Conservation (phyloP, 495 filamentous ascomycete genomes). For the Aspergillus cavernicola region DNA sequence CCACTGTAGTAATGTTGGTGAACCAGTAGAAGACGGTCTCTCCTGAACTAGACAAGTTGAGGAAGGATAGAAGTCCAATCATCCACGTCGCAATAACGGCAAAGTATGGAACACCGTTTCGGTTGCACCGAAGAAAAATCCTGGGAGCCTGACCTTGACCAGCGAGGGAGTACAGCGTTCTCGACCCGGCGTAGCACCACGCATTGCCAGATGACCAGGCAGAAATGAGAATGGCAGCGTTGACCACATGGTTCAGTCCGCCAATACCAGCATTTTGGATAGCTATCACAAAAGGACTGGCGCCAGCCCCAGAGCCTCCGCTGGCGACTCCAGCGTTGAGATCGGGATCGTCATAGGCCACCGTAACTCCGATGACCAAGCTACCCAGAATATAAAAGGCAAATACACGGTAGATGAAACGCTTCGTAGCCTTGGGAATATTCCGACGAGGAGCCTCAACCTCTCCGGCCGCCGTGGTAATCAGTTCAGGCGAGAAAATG, state of each 20-base stretch:
- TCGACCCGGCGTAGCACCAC: slow-evolving; percentile 70
- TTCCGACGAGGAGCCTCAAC: slow-evolving; percentile 69
- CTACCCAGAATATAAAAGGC: slow-evolving; percentile 67
- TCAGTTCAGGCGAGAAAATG: slow-evolving; percentile 65
- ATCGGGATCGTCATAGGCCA: slow-evolving; percentile 46
- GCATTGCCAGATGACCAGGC: slow-evolving; percentile 70
- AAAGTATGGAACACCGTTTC: slow-evolving; percentile 45
- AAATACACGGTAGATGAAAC: slow-evolving; percentile 79
- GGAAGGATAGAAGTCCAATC: slow-evolving; percentile 46
- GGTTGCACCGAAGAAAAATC: slow-evolving; percentile 37
- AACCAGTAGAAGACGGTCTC: slow-evolving; percentile 54
- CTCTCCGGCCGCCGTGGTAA: slow-evolving; percentile 78
- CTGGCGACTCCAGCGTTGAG: slow-evolving; percentile 50
- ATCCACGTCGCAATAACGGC: slow-evolving; percentile 47
- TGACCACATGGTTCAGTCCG: slow-evolving; percentile 68
- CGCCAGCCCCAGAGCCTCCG: slow-evolving; percentile 39
- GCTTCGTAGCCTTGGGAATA: slow-evolving; percentile 72
- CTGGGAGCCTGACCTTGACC: slow-evolving; percentile 62
- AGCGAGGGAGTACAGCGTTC: slow-evolving; percentile 74
- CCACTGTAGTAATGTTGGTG: slow-evolving; percentile 56
- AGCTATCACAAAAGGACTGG: slow-evolving; percentile 56
- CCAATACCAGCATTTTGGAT: slow-evolving; percentile 59
- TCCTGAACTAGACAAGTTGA: slow-evolving; percentile 41
- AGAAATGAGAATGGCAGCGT: slow-evolving; percentile 66
- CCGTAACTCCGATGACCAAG: slow-evolving; percentile 52